Percentiles rank a stretch among this genome's conserved stretches.
Evolutionary conservation across 352 stramenopile species (phyloP).

Genomic region (Phytophthora pistaciae): DNA sequence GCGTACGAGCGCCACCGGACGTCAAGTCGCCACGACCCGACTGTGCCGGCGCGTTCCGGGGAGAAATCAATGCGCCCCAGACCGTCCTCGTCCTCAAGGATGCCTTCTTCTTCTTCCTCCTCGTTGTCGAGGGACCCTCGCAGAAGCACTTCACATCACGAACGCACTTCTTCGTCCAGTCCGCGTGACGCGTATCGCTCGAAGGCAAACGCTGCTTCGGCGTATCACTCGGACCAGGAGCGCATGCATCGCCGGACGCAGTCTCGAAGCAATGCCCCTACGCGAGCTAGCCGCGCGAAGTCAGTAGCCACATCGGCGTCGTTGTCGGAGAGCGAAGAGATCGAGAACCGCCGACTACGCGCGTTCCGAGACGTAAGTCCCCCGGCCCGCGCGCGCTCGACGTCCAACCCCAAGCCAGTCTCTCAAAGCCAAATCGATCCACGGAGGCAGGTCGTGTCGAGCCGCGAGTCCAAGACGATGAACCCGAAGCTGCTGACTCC

Average conservation of each 20-base stretch:
- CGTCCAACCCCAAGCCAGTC: slow-evolving; percentile 24
- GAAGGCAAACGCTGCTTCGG: background rate
- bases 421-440: slow-evolving; percentile 10
- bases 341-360: slow-evolving; percentile 18
- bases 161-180: background rate
- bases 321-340: slow-evolving; percentile 21
- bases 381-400: slow-evolving; percentile 17
- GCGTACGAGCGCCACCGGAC: slow-evolving; percentile 1
- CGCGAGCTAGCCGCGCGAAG: slow-evolving; percentile 4
- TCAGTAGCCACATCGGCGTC: slow-evolving; percentile 7
- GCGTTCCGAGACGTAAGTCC: slow-evolving; percentile 23
- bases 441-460: slow-evolving; percentile 22
- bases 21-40: background rate
- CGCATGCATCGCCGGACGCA: background rate
- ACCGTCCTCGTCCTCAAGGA: slow-evolving; percentile 6
- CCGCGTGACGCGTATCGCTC: slow-evolving; percentile 5
- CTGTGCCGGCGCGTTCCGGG: background rate
- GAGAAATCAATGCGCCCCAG: slow-evolving; percentile 14
- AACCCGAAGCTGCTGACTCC: slow-evolving; percentile 23
- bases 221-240: slow-evolving; percentile 11
- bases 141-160: background rate
- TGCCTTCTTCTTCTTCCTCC: background rate
- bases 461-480: slow-evolving; percentile 21
- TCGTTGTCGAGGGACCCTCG: background rate
- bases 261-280: slow-evolving; percentile 4